A percentile compares a stretch with the other conserved stretches of the same genome.
Evolutionary conservation across 2,329 filamentous ascomycete genomes (phyloP).

Genomic region (Thelonectria olida): DNA sequence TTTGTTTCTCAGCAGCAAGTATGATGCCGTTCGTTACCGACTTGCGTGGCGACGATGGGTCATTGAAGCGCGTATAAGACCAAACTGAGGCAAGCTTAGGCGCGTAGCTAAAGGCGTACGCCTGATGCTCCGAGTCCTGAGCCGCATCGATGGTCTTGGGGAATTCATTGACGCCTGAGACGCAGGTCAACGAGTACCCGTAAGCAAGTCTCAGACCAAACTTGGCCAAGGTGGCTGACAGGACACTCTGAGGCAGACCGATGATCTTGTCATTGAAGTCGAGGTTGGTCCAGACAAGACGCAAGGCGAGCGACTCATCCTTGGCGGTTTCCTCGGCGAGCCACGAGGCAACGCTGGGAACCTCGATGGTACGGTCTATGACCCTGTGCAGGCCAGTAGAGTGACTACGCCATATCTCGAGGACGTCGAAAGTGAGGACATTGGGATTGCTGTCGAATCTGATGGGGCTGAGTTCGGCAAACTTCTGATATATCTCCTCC

Average conservation of each 20-base stretch:
- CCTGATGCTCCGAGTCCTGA: constrained; percentile 20
- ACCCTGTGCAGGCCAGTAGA: constrained; percentile 28
- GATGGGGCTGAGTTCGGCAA: constrained; percentile 38
- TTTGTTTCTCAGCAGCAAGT: constrained; percentile 40
- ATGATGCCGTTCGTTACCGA: constrained; percentile 44
- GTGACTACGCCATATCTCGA: constrained; percentile 42
- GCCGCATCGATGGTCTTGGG: constrained; percentile 3
- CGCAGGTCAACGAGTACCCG: constrained; percentile 45
- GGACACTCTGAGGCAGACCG: constrained; percentile 34
- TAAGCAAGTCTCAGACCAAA: constrained; percentile 45
- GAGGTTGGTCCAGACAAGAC: constrained; percentile 42
- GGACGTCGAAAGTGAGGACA: constrained; percentile 35
- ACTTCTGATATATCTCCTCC: constrained; percentile 46
- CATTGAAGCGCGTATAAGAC: constrained; percentile 40
- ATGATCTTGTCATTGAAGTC: constrained; percentile 33
- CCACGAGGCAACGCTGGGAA: constrained; percentile 31
- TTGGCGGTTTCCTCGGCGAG: constrained; percentile 29
- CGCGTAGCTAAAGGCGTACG: constrained; percentile 47
- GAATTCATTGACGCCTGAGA: constrained; percentile 46
- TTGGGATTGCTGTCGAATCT: constrained; percentile 25
- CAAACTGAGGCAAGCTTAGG: constrained; percentile 51
- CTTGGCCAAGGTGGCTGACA: constrained; percentile 32
- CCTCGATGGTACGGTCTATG: constrained; percentile 14
- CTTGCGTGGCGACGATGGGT: constrained; percentile 8
- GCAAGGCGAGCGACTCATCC: constrained; percentile 41